Conservation (phyloP, 805 yeast species). For the Starmerella floris region DNA sequence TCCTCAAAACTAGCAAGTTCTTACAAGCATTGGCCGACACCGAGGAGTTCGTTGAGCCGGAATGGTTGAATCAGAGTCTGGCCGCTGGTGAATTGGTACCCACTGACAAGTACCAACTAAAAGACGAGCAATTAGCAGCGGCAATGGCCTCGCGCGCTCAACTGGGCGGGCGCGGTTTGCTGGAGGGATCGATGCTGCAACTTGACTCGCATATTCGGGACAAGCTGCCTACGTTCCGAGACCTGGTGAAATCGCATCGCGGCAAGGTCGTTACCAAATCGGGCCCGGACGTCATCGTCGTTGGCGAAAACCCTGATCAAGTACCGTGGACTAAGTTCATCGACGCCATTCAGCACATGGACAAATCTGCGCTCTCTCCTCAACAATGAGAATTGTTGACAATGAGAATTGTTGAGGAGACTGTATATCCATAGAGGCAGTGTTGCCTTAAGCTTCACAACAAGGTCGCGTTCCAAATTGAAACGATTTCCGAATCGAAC, state of each 20-base stretch:
- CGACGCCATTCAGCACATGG: conserved; percentile 18
- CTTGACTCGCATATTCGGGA: conserved; percentile 49
- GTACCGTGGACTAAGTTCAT: conserved; percentile 14
- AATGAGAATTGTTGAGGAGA: no score
- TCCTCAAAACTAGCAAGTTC: conserved; percentile 80
- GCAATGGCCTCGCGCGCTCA: conserved; percentile 10
- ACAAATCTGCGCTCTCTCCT: conserved; percentile 1
- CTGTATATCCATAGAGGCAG: no score
- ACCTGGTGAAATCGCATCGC: conserved; percentile 52
- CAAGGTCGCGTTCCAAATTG: no score
- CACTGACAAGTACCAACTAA: conserved; percentile 20
- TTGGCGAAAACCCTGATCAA: conserved; percentile 11
- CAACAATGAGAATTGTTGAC: no score
- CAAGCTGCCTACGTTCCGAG: conserved; percentile 41
- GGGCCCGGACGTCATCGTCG: conserved; percentile 1
- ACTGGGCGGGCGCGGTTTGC: conserved; percentile 27
- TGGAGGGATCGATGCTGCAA: conserved; percentile 39
- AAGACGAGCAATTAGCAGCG: conserved; percentile 6
- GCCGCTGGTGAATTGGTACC: conserved; percentile 14
- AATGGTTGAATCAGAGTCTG: conserved; percentile 22
- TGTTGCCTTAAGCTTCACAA: no score
- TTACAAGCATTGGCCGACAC: conserved; percentile 51
- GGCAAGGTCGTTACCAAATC: conserved; percentile 23
- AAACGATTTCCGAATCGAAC: no score
- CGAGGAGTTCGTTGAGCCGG: conserved; percentile 21